Conservation (phyloP, 129 eudicot species). For the Logfia minima region DNA sequence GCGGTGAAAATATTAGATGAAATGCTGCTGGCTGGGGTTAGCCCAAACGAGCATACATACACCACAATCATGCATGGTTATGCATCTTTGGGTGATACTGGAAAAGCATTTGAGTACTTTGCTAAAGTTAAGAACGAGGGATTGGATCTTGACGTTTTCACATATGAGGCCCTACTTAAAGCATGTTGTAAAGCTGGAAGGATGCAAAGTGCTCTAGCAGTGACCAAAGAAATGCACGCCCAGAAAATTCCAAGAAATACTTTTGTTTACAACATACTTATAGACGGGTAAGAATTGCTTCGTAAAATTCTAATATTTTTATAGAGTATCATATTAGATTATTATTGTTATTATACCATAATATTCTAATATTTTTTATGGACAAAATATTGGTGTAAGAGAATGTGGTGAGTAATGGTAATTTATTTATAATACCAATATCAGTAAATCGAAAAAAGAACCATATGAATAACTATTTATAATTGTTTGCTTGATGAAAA, state of each 20-base stretch:
- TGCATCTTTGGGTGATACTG: constrained; percentile 96
- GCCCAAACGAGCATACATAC: constrained; percentile 83
- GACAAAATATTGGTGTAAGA: too few species aligned
- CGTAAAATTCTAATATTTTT: not conserved
- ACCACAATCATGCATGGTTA: constrained; percentile 95
- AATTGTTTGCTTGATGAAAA: too few species aligned
- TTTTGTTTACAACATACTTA: constrained; percentile 84
- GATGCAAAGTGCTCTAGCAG: constrained; percentile 99
- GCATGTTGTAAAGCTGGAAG: constrained; percentile 98
- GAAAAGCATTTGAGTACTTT: constrained; percentile 92
- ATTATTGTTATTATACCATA: not conserved
- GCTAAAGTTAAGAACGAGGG: constrained; percentile 80
- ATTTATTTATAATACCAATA: too few species aligned
- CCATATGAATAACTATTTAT: too few species aligned
- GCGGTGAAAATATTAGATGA: constrained; percentile 76
- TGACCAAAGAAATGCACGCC: constrained; percentile 87
- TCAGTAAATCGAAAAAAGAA: too few species aligned
- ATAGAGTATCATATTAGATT: not conserved
- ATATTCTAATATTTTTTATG: too few species aligned
- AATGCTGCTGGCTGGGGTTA: constrained; percentile 76
- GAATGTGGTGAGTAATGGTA: too few species aligned
- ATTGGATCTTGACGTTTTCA: constrained; percentile 78
- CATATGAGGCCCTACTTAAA: constrained; percentile 90
- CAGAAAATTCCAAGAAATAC: constrained; percentile 77
- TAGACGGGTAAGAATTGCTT: constrained; percentile 67